These are phyloP conservation scores for Tylopilus subfusipes DNA, from an alignment of 768 basidiomycete species.

Conservation along the genomic window DNA sequence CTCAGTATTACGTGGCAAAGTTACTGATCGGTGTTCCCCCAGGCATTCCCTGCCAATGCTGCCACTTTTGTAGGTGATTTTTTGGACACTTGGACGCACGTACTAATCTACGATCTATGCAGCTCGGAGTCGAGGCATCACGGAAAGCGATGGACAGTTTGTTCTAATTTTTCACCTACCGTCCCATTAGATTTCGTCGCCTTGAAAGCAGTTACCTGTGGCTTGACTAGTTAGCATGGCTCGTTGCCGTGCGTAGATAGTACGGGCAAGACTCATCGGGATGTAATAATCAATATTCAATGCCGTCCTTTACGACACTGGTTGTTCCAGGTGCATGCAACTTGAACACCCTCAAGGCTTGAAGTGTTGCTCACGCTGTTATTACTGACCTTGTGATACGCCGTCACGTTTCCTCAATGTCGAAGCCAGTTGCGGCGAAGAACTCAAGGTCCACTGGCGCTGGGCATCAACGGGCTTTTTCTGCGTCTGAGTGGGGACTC, in stretches of 20 bases:
- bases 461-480: slow-evolving; percentile 35
- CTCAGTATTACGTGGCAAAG: neutral
- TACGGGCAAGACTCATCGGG: neutral
- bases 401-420: slow-evolving; percentile 9
- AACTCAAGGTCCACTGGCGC: slow-evolving; percentile 9
- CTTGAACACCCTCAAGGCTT: slow-evolving; percentile 5
- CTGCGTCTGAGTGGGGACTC: slow-evolving; percentile 44
- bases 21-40: slow-evolving; percentile 3
- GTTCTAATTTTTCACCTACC: slow-evolving; percentile 34
- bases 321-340: neutral
- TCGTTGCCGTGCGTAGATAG: slow-evolving; percentile 1
- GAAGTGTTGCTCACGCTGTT: neutral
- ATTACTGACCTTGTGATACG: neutral
- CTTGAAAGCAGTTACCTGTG: slow-evolving; percentile 4
- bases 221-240: neutral
- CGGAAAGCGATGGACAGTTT: slow-evolving; percentile 76
- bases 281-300: neutral
- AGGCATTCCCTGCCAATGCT: slow-evolving; percentile 98
- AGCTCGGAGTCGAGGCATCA: slow-evolving; percentile 92
- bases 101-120: slow-evolving; percentile 4
- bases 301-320: slow-evolving; percentile 14
- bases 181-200: neutral
- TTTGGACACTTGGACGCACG: neutral
- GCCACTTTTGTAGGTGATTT: slow-evolving; percentile 75
- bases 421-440: slow-evolving; percentile 14